These are phyloP conservation scores for Puccinia horiana DNA, from an alignment of 1,284 basidiomycete species.

Conservation along the genomic window DNA sequence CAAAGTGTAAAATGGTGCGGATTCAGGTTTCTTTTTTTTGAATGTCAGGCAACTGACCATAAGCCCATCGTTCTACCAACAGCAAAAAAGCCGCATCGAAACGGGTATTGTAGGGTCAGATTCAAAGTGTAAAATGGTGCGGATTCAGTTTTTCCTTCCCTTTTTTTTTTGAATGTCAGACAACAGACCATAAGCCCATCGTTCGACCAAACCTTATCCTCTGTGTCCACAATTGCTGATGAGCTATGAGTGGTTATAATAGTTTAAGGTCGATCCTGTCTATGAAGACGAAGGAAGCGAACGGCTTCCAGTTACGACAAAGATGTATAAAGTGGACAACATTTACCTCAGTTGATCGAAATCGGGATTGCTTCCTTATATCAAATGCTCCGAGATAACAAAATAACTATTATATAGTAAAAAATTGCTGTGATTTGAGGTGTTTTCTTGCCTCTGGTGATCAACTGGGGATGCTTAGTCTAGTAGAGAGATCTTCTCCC, in stretches of 20 bases:
- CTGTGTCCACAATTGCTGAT: neutral
- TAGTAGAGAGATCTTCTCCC: too few species aligned
- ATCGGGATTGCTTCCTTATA: neutral
- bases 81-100: neutral
- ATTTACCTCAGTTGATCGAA: conserved; percentile 30
- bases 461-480: too few species aligned
- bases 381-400: neutral
- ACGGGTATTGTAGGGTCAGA: neutral
- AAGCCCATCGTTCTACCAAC: neutral
- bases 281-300: conserved; percentile 23
- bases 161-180: neutral
- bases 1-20: neutral
- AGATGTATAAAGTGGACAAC: conserved; percentile 40
- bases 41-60: neutral
- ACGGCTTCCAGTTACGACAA: conserved; percentile 21
- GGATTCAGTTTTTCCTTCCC: neutral
- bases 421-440: too few species aligned
- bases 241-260: too few species aligned
- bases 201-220: neutral
- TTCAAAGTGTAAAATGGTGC: neutral
- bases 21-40: neutral
- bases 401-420: neutral
- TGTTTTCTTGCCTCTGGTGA: too few species aligned
- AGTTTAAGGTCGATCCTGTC: conserved; percentile 44
- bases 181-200: neutral